Evolutionary conservation across 1,284 basidiomycete genomes (phyloP).

Genomic region (Ustilago bromivora): DNA sequence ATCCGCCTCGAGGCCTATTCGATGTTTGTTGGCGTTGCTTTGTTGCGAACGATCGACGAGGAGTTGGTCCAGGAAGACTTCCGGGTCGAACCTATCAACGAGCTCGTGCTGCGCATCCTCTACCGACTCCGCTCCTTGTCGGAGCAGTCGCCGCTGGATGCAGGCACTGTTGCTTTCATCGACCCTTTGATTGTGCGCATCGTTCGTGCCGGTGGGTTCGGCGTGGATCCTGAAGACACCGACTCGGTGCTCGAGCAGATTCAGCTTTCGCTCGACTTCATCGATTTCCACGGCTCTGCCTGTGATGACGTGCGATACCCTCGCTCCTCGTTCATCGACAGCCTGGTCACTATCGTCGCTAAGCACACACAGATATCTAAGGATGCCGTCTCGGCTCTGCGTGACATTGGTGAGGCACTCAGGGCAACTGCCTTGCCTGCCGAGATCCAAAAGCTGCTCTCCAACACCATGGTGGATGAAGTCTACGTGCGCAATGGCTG

Average conservation of each 20-base stretch:
- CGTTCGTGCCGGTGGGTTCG: conserved; percentile 78
- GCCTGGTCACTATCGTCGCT: conserved; percentile 81
- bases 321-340: conserved; percentile 74
- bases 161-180: conserved; percentile 84
- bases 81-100: conserved; percentile 69
- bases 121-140: conserved; percentile 86
- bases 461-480: conserved; percentile 85
- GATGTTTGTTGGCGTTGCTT: conserved; percentile 52
- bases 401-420: conserved; percentile 86
- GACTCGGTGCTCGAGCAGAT: conserved; percentile 90
- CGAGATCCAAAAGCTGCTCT: conserved; percentile 73
- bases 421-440: conserved; percentile 70
- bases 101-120: conserved; percentile 84
- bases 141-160: conserved; percentile 85
- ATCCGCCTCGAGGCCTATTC: conserved; percentile 53
- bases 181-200: conserved; percentile 83
- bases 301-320: conserved; percentile 74
- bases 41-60: conserved; percentile 60
- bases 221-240: conserved; percentile 72
- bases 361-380: conserved; percentile 86
- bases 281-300: conserved; percentile 86
- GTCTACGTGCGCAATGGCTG: conserved; percentile 88
- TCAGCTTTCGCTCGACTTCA: conserved; percentile 83
- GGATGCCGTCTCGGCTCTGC: conserved; percentile 84
- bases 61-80: conserved; percentile 59